Conservation (phyloP, 2,329 filamentous ascomycete species). For the Dactylellina cionopaga region DNA sequence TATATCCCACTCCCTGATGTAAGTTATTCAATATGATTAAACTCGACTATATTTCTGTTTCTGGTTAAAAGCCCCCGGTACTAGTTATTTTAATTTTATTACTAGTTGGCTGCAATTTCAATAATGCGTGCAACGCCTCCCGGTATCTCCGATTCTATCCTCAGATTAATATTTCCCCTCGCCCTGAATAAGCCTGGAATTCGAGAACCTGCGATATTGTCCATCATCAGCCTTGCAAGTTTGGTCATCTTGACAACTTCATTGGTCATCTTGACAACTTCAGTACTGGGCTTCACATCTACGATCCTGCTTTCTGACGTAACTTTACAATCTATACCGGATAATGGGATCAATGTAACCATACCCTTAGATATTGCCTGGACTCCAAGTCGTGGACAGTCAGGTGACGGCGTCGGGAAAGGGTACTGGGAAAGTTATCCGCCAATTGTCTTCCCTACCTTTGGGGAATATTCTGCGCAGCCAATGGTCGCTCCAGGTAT, state of each 20-base stretch:
- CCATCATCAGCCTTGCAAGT: neutral
- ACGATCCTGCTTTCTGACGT: too few species aligned
- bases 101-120: neutral
- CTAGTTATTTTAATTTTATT: neutral
- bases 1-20: slow-evolving; percentile 9
- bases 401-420: too few species aligned
- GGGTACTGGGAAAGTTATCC: neutral
- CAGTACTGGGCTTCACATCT: neutral
- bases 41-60: too few species aligned
- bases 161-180: neutral
- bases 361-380: neutral
- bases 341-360: neutral
- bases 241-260: too few species aligned
- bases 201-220: neutral
- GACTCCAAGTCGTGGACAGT: neutral
- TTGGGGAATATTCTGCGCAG: slow-evolving; percentile 5
- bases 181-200: neutral
- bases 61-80: too few species aligned
- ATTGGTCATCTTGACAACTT: neutral
- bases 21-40: too few species aligned
- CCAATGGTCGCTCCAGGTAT: neutral
- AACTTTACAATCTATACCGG: neutral
- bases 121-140: slow-evolving; percentile 9
- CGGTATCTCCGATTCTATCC: neutral
- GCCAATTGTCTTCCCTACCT: neutral